A percentile compares a stretch with the other conserved stretches of the same genome.
These are phyloP conservation scores for Lunasporangiospora selenospora DNA, from an alignment of 192 early-diverging fungal species.

Conservation along the genomic window DNA sequence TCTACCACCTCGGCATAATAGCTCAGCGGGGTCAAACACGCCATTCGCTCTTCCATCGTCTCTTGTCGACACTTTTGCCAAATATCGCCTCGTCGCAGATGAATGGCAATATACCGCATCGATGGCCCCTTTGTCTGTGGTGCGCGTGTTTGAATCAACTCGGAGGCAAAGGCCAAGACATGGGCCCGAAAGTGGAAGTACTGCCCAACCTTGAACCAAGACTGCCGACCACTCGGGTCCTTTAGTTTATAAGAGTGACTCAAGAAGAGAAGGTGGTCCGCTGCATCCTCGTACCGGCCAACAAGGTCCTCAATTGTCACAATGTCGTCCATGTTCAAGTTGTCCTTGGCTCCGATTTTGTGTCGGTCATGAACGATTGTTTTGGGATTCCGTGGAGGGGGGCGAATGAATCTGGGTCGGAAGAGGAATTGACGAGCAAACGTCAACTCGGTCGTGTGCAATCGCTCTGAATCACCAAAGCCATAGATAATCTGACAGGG, in stretches of 20 bases:
- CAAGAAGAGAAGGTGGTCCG: constrained; percentile 7
- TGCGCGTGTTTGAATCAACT: constrained; percentile 12
- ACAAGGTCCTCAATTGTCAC: constrained; percentile 20
- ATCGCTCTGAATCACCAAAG: constrained; percentile 2
- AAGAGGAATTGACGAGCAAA: constrained; percentile 30
- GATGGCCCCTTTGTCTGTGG: constrained; percentile 24
- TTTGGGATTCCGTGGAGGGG: not conserved
- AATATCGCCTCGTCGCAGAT: constrained; percentile 9
- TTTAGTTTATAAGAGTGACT: constrained; percentile 27
- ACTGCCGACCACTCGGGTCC: not conserved
- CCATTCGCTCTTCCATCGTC: not conserved
- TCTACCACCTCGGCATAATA: constrained; percentile 1
- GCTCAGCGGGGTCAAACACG: constrained; percentile 1
- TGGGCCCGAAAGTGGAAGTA: constrained; percentile 16
- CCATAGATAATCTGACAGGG: constrained; percentile 22
- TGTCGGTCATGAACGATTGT: not conserved
- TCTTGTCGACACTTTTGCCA: constrained; percentile 10
- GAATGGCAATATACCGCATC: constrained; percentile 12
- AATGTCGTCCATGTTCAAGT: not conserved
- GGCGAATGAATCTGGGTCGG: not conserved
- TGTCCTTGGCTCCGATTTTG: not conserved
- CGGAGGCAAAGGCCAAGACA: constrained; percentile 9
- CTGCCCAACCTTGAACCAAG: constrained; percentile 12
- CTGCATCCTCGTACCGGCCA: constrained; percentile 3
- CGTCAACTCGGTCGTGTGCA: constrained; percentile 11